A percentile compares a stretch with the other conserved stretches of the same genome.
Conservation (phyloP, 495 filamentous ascomycete species). For the Saxispiralis lemnorum region DNA sequence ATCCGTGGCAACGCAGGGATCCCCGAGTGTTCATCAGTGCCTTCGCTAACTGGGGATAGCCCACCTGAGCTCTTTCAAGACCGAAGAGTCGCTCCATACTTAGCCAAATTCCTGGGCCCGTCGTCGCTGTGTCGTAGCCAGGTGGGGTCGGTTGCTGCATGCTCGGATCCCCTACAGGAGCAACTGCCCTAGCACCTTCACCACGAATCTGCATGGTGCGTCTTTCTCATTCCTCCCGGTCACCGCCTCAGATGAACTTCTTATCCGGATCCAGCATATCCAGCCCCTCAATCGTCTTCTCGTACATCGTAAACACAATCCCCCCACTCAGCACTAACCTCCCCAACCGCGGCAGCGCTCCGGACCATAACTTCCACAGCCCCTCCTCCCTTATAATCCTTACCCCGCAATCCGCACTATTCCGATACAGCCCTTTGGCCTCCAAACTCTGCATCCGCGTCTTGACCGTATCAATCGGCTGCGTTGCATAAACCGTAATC, state of each 20-base stretch:
- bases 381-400: slow-evolving; percentile 82
- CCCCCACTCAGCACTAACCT: slow-evolving; percentile 75
- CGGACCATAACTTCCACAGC: slow-evolving; percentile 80
- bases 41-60: no score
- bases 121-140: no score
- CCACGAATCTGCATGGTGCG: no score
- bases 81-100: no score
- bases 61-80: no score
- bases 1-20: no score
- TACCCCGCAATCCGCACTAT: slow-evolving; percentile 70
- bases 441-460: slow-evolving; percentile 96
- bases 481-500: slow-evolving; percentile 79
- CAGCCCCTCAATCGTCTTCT: slow-evolving; percentile 86
- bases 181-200: no score
- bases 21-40: no score
- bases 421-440: slow-evolving; percentile 64
- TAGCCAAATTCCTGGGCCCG: no score
- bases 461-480: slow-evolving; percentile 90
- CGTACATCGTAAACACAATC: slow-evolving; percentile 97
- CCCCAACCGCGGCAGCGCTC: slow-evolving; percentile 69
- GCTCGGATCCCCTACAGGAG: no score
- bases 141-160: no score
- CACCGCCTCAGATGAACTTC: slow-evolving; percentile 50
- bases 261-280: slow-evolving; percentile 66
- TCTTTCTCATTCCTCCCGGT: background rate